Percentiles rank a stretch among this genome's conserved stretches.
These are phyloP conservation scores for Cladophialophora exuberans DNA, from an alignment of 2,329 filamentous ascomycete genomes.

Conservation along the genomic window DNA sequence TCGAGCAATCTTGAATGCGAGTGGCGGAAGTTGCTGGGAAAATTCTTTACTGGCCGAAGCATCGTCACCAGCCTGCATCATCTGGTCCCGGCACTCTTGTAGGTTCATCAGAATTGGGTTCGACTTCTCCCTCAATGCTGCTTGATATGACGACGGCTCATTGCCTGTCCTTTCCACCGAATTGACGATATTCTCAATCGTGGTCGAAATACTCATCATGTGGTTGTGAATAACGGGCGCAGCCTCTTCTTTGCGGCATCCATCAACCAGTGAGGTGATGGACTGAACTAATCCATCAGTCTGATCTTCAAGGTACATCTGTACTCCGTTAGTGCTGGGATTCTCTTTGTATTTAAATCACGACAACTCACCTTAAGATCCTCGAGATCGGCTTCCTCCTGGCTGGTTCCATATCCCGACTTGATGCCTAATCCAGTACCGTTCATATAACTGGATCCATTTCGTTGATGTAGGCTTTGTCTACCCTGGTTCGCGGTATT, in stretches of 20 bases:
- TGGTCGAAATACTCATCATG: slow-evolving; percentile 69
- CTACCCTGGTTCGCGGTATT: slow-evolving; percentile 15
- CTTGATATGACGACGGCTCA: slow-evolving; percentile 47
- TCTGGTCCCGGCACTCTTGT: slow-evolving; percentile 64
- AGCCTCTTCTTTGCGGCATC: slow-evolving; percentile 67
- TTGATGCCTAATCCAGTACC: slow-evolving; percentile 31
- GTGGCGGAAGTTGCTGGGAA: slow-evolving; percentile 73
- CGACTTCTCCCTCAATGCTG: slow-evolving; percentile 49
- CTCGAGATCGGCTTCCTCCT: slow-evolving; percentile 55
- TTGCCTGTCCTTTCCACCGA: slow-evolving; percentile 64
- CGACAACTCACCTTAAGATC: slow-evolving; percentile 61
- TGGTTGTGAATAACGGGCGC: slow-evolving; percentile 69
- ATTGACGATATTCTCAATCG: slow-evolving; percentile 70
- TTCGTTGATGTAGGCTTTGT: slow-evolving; percentile 16
- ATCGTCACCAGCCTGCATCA: slow-evolving; percentile 66
- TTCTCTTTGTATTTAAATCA: not conserved
- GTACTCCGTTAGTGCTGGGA: not conserved
- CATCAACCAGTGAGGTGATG: slow-evolving; percentile 78
- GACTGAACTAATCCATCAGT: slow-evolving; percentile 77
- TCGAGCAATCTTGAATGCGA: slow-evolving; percentile 83
- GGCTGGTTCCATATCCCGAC: slow-evolving; percentile 44
- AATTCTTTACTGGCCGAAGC: slow-evolving; percentile 62
- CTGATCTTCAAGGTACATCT: slow-evolving; percentile 82
- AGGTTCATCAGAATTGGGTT: slow-evolving; percentile 52
- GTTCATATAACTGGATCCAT: slow-evolving; percentile 21